Evolutionary conservation across 805 yeast species (phyloP), one percentile per base, ranked within the genome.

Genomic region (Brettanomyces naardenensis): DNA sequence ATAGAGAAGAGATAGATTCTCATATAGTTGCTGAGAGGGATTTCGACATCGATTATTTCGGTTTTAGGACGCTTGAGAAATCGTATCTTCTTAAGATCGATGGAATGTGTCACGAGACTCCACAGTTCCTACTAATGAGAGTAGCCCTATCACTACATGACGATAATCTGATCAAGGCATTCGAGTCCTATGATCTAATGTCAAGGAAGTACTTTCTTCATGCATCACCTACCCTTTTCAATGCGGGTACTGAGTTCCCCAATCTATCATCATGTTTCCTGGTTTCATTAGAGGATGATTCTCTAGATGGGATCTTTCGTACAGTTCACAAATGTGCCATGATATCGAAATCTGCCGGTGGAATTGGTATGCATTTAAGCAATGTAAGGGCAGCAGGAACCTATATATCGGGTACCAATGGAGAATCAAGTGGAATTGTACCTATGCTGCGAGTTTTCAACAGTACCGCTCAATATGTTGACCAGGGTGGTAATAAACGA

Each of bases 381-480:
- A 84, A 89, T 64, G 81, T 90, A 39, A 76, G 97, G 53, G 73
- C 92, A 5, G 70, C 80, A 14, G 97, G 97, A 7, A 73, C 95
- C 1, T 79, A 80, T 58, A 88, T 90, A 48, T 81, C 95, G 19
- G 94, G 95, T 40, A 80, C 97, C 6, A 86, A 86, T 56, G 98
- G 97, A 38, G 77, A 84, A 9, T 87, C 97, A 2, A 86, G 80
- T 50, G 98, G 98, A 28, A 64, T 90, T 35, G 80, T 89, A 30
- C 98, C 98, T n/a, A 88, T 90, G 97, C 66, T 90, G 20, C 77
- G 95, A 49, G 97, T 90, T 7, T 90, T 80, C 66, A 90, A 90
- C 67, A 83, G 87, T 63, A 88, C 97, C 19, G 97, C 98, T 15
- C 75, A 96, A 50, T 90, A 89, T 54, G 97, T 90, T 30, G 97